Evolutionary conservation across 768 basidiomycete species (phyloP), one percentile per base, ranked within the genome.

Genomic region (Nidularia pulvinata): DNA sequence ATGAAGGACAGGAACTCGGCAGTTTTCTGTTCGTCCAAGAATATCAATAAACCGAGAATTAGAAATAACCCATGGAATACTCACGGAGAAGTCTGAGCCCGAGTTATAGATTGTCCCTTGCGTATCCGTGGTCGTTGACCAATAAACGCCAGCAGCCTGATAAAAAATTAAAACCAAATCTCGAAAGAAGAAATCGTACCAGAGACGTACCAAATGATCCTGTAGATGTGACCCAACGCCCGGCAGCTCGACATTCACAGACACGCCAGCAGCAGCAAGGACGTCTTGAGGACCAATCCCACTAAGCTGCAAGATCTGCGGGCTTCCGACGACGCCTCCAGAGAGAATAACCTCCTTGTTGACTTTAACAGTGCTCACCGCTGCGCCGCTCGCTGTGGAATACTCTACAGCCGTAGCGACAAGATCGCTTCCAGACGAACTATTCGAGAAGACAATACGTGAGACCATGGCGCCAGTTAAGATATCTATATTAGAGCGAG

Each of bases 161-260:
- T 3, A 42, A 42, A 19, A 42, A 42, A 42, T 13, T 19, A 33
- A 4, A 6, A n/a, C 19, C 14, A 34, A 11, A 16, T 5, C 53
- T 6, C 49, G 49, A 10, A 22, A 43, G 19, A 37, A 7, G 19
- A 45, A 14, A 22, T 16, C n/a, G 13, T 49, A 46, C 14, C 33
- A 30, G 36, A 19, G 19, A 55, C 67, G 34, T 53, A 69, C 72
- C 50, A 76, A 53, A 57, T 76, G 74, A 61, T 86, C 84, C 57
- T 80, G 75, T 39, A 85, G 64, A 65, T 85, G 81, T 55, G 81
- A 78, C 1, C 85, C 85, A 45, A 87, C 84, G 48, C 83, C 85
- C 5, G 83, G 81, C 4, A 85, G 73, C 39, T 79, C 76, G 37
- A 76, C 58, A 30, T 71, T 66, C 9, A 81, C 73, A 11, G 66